Evolutionary conservation across 495 filamentous ascomycete genomes (phyloP).

Genomic region (Podospora australis): DNA sequence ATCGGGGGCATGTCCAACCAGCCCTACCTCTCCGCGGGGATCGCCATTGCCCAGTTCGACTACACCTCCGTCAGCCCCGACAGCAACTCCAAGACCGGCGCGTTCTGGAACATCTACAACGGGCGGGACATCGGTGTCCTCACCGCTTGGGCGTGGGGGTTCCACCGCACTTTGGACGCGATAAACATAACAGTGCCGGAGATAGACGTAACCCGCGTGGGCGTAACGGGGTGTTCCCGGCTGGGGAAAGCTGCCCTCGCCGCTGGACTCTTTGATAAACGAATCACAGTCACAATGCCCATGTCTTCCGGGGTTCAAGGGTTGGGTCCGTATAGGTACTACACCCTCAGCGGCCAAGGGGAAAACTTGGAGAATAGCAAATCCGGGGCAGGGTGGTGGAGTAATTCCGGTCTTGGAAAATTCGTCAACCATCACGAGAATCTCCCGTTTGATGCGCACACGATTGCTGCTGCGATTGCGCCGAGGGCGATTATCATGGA

Average conservation of each 20-base stretch:
- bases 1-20: conserved; percentile 50
- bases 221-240: conserved; percentile 48
- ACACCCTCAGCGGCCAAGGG: conserved; percentile 45
- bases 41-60: conserved; percentile 47
- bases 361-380: conserved; percentile 52
- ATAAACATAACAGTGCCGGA: conserved; percentile 43
- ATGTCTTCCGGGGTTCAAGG: conserved; percentile 51
- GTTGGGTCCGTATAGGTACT: conserved; percentile 46
- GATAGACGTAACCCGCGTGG: conserved; percentile 40
- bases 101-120: conserved; percentile 48
- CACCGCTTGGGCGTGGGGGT: conserved; percentile 50
- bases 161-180: conserved; percentile 47
- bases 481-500: conserved; percentile 47
- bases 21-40: conserved; percentile 42
- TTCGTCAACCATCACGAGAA: conserved; percentile 45
- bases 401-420: conserved; percentile 36
- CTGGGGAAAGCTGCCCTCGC: conserved; percentile 48
- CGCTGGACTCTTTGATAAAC: conserved; percentile 44
- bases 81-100: conserved; percentile 45
- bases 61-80: conserved; percentile 45
- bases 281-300: conserved; percentile 50
- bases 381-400: conserved; percentile 49
- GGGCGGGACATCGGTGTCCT: conserved; percentile 46
- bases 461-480: conserved; percentile 47
- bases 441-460: conserved; percentile 48